A percentile compares a stretch with the other conserved stretches of the same genome.
These are phyloP conservation scores for Parmelia sp. DNA, from an alignment of 495 filamentous ascomycete species.

Conservation along the genomic window DNA sequence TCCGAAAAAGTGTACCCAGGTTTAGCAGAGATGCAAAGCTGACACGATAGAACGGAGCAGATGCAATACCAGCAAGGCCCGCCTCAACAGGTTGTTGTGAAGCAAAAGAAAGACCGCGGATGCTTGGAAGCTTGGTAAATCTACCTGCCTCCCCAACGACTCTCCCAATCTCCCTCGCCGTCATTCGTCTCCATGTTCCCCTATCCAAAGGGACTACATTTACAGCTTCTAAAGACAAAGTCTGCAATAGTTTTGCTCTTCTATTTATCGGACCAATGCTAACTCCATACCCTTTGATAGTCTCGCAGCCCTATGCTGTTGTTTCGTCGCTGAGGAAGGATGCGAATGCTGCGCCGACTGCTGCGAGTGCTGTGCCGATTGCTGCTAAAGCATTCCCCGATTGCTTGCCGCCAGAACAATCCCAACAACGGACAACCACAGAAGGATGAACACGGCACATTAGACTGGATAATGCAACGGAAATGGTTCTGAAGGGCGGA, in stretches of 20 bases:
- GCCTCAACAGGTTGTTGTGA: constrained; percentile 39
- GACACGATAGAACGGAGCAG: constrained; percentile 24
- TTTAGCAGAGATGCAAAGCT: constrained; percentile 18
- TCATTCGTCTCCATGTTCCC: not conserved
- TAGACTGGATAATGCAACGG: not conserved
- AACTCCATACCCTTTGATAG: constrained; percentile 31
- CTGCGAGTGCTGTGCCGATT: constrained; percentile 47
- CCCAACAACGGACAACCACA: not conserved
- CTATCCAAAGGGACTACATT: not conserved
- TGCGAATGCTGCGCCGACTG: constrained; percentile 73
- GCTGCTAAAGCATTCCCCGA: constrained; percentile 10
- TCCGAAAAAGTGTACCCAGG: constrained; percentile 27
- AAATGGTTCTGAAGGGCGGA: not conserved
- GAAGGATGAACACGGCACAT: not conserved
- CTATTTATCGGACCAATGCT: constrained; percentile 14
- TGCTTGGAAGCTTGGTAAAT: constrained; percentile 58
- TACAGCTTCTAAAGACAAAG: not conserved
- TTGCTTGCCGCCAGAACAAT: not conserved
- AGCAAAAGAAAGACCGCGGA: constrained; percentile 49
- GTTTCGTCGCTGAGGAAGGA: constrained; percentile 70
- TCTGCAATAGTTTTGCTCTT: not conserved
- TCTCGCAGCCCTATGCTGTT: constrained; percentile 67
- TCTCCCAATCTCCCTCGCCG: not conserved
- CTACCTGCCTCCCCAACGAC: not conserved
- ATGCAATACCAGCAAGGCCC: constrained; percentile 58